phyloP scores from a whole-genome alignment of 2,329 filamentous ascomycete species.

The Paracoccidioides lutzii region DNA sequence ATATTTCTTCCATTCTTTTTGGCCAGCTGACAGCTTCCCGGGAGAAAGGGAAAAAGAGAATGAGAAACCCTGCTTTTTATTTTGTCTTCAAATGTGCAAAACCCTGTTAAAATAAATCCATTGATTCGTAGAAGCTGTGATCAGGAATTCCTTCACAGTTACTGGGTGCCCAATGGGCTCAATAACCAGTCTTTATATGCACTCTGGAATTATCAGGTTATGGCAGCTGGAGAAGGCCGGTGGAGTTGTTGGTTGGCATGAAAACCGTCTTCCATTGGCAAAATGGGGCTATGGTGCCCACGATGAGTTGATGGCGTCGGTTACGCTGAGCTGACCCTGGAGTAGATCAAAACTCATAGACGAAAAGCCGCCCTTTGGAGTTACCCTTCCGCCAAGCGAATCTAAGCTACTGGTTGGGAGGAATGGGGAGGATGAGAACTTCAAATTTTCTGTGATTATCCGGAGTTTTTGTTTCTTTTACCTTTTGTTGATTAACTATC shows the following conservation, averaged over 20 bases:
- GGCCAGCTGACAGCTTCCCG: not conserved
- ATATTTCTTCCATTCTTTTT: not conserved
- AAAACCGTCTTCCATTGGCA: not conserved
- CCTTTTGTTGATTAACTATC: not conserved
- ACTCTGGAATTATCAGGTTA: not conserved
- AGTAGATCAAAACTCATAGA: conserved; percentile 1
- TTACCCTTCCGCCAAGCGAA: conserved; percentile 1
- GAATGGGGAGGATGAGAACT: not conserved
- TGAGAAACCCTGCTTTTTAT: not conserved
- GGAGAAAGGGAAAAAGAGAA: not conserved
- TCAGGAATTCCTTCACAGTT: not conserved
- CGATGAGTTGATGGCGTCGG: not conserved
- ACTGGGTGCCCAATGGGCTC: not conserved
- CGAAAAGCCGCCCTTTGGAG: not conserved
- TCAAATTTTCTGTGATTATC: not conserved
- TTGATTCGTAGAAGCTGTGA: not conserved
- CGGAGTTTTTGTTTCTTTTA: not conserved
- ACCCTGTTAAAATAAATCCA: not conserved
- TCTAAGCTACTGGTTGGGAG: not conserved
- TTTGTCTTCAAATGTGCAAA: not conserved
- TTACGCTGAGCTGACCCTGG: conserved; percentile 1
- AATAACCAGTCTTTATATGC: not conserved
- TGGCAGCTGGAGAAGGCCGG: not conserved
- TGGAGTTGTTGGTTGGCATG: not conserved
- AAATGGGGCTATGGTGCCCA: not conserved